phyloP scores from a whole-genome alignment of 2,329 filamentous ascomycete genomes.

The Cladobotryum protrusum region DNA sequence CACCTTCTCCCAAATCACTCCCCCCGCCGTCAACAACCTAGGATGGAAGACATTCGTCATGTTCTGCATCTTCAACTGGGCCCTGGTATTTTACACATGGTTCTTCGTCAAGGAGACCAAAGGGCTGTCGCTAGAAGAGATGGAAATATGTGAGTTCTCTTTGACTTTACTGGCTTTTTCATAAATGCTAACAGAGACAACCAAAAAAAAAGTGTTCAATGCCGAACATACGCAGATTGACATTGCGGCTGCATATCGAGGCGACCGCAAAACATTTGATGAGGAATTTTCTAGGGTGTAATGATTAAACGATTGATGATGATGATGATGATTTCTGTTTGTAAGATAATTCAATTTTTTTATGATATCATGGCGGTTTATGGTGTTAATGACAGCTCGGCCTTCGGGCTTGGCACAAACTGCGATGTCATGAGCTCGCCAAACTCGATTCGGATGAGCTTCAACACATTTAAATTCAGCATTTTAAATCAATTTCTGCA shows the following conservation, averaged over 20 bases:
- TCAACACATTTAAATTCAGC: background rate
- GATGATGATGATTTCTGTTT: background rate
- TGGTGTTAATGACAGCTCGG: background rate
- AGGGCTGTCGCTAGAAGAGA: slow-evolving; percentile 21
- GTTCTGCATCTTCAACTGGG: slow-evolving; percentile 26
- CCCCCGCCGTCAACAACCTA: slow-evolving; percentile 40
- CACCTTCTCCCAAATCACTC: slow-evolving; percentile 41
- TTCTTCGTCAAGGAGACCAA: slow-evolving; percentile 17
- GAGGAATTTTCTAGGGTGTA: slow-evolving; percentile 4
- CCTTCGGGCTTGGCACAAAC: slow-evolving; percentile 2
- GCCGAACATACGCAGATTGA: slow-evolving; percentile 14
- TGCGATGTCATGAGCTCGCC: background rate
- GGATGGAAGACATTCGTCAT: slow-evolving; percentile 44
- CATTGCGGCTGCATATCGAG: slow-evolving; percentile 5
- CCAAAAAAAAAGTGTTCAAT: slow-evolving; percentile 16
- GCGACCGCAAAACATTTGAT: slow-evolving; percentile 7
- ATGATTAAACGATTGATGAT: background rate
- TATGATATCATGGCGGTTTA: slow-evolving; percentile 2
- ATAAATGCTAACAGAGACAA: background rate
- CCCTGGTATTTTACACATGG: slow-evolving; percentile 7
- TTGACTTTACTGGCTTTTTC: too few species aligned
- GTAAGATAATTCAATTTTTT: background rate
- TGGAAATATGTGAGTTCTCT: slow-evolving; percentile 17
- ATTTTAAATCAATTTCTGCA: background rate
- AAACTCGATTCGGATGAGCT: background rate